Base-by-base conservation (phyloP, 352 stramenopile genomes). In the Thraustochytrium sp. region DNA sequence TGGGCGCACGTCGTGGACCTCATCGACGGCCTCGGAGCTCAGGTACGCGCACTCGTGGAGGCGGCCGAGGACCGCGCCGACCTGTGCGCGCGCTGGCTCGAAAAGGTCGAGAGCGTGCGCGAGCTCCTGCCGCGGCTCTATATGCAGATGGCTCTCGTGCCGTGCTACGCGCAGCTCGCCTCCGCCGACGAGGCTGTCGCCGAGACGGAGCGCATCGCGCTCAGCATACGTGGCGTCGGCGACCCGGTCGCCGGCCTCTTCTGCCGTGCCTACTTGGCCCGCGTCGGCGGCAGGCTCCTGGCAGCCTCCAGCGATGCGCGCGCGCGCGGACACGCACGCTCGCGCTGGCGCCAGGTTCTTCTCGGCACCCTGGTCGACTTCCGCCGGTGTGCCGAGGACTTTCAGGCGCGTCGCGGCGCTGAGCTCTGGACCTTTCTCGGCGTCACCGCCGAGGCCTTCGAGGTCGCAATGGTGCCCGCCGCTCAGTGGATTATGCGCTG, bases 61-160 rank as follows among this genome's bases (percentile, higher is more conserved):
- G 88, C 86, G 3, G 91, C 96, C 53, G 88, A 93, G 26, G 90
- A 94, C 76, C 92, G 93, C 0, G 93, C 91, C 23, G 93, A 96
- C 85, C 96, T 92, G 31, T 96, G 92, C 36, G 90, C 92, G n/a
- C 96, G 97, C 84, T 97, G 93, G 93, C 96, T 97, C 77, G 96
- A 96, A 89, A 97, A 97, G 87, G 95, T 91, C 0, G 92, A 92
- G 21, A 96, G 92, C 78, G 96, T 97, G 72, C 91, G 92, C 59
- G 93, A 97, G 74, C 90, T 97, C 36, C 86, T 97, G 46, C 93
- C 93, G 21, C 89, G 93, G 55, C 94, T 97, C 87, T 95, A 90
- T 34, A 85, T 91, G 1, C 93, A 97, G 82, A 91, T 96, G 26
- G 92, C 92, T 48, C 84, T 97, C 37, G 84, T 97, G 1, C 89